These are phyloP conservation scores for Rhododendron mucronatum DNA, from an alignment of 148 eudicot genomes.

Conservation along the genomic window DNA sequence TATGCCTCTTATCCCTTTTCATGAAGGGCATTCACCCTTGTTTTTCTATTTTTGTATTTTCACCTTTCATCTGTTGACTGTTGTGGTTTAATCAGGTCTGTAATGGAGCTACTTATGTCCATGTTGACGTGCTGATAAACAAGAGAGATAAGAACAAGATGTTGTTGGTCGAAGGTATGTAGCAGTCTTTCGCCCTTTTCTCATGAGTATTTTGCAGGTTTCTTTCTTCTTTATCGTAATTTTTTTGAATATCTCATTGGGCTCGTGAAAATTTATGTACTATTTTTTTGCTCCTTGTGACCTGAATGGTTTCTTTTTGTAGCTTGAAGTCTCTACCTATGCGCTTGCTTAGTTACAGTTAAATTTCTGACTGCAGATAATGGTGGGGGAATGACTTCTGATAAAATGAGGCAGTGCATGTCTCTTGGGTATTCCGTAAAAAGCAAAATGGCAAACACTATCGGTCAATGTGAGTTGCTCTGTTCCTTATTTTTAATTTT, in stretches of 20 bases:
- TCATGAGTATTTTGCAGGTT: background rate
- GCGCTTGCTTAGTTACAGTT: background rate
- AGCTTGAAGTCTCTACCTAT: background rate
- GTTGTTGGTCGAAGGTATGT: constrained; percentile 70
- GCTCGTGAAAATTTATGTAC: background rate
- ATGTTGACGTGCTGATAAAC: constrained; percentile 44
- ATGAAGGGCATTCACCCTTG: background rate
- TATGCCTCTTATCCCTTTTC: background rate
- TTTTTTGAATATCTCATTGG: background rate
- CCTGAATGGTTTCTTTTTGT: background rate
- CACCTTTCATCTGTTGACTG: background rate
- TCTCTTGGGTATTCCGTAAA: constrained; percentile 77
- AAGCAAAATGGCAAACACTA: constrained; percentile 56
- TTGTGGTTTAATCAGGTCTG: constrained; percentile 26
- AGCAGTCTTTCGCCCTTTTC: background rate
- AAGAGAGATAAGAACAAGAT: constrained; percentile 41
- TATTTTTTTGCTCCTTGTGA: background rate
- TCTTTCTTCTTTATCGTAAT: background rate
- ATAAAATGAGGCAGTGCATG: constrained; percentile 72
- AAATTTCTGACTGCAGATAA: constrained; percentile 39
- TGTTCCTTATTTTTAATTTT: background rate
- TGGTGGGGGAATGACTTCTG: constrained; percentile 82
- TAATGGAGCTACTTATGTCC: constrained; percentile 69
- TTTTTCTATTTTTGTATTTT: background rate
- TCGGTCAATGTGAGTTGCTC: constrained; percentile 65